Evolutionary conservation across 2,329 filamentous ascomycete genomes (phyloP), one percentile per base, ranked within the genome.

Genomic region (Torrubiella hemipterigena): DNA sequence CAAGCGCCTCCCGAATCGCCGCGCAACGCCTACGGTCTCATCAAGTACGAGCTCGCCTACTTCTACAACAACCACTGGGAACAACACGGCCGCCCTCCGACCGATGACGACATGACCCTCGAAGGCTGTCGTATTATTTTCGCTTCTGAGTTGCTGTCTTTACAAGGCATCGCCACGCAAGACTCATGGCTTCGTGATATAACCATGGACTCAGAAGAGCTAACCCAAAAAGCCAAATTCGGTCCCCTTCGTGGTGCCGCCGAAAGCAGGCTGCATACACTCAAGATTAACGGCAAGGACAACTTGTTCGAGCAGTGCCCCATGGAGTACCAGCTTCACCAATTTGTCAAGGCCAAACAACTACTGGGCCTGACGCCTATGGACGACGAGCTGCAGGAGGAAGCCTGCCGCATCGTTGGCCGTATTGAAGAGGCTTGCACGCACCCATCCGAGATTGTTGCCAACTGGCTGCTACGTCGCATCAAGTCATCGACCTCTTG

Each of bases 111-210:
- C 30, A 49, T 77, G 32, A 64, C 68, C 36, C 46, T 63, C n/a
- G 69, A 76, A 47, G 70, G 69, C n/a, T 72, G 67, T 29, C 61
- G 65, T 35, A 65, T 77, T 38, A 59, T 77, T 39, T 69, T 66
- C 38, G 69, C 63, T 6, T 58, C 66, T 14, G 70, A 76, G 41
- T 51, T 61, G 30, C 44, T 59, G 26, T 65, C 60, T 4, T 48
- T 54, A 12, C 55, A 55, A 15, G 52, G 50, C 2, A 52, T 55
- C 24, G 54, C 51, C 2, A 52, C 54, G 4, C 53, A 56, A 16
- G 48, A 50, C 17, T 59, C 60, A 3, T 78, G 73, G 73, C 59
- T 78, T 32, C 64, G 68, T 38, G 73, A 77, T 43, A 49, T 77
- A 7, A 52, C 77, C 32, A 60, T 76, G 55, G 62, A 59, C 18